Percentiles rank a stretch among this genome's conserved stretches.
Conservation (phyloP, 345 rosid genomes). For the Corymbia maculata region DNA sequence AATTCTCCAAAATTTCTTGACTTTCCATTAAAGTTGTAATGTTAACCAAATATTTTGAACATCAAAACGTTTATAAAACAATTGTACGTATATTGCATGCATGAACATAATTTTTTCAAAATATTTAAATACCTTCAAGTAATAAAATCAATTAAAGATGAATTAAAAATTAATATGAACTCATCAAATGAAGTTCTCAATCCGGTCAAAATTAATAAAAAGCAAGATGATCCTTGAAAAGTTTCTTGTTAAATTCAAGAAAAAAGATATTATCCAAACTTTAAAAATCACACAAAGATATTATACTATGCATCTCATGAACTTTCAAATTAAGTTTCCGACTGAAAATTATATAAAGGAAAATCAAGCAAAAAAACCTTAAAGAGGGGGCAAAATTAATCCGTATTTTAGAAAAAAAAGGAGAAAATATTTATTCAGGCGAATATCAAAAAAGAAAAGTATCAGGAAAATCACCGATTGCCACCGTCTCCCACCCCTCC, state of each 20-base stretch:
- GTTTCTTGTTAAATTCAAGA: neutral
- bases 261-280: accelerated
- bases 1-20: neutral
- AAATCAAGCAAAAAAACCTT: neutral
- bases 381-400: neutral
- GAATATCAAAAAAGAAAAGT: neutral
- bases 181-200: neutral
- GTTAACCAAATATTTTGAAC: neutral
- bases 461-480: neutral
- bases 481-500: neutral
- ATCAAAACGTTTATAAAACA: accelerated
- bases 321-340: neutral
- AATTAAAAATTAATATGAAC: too few relatives aligned
- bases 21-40: neutral
- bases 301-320: neutral
- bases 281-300: neutral
- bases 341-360: neutral
- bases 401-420: neutral
- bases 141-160: neutral
- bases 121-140: neutral
- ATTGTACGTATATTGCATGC: accelerated
- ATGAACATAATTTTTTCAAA: neutral
- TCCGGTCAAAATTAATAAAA: neutral
- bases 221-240: accelerated
- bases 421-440: neutral